phyloP scores from a whole-genome alignment of 148 eudicot species.

The Chenopodium formosanum region DNA sequence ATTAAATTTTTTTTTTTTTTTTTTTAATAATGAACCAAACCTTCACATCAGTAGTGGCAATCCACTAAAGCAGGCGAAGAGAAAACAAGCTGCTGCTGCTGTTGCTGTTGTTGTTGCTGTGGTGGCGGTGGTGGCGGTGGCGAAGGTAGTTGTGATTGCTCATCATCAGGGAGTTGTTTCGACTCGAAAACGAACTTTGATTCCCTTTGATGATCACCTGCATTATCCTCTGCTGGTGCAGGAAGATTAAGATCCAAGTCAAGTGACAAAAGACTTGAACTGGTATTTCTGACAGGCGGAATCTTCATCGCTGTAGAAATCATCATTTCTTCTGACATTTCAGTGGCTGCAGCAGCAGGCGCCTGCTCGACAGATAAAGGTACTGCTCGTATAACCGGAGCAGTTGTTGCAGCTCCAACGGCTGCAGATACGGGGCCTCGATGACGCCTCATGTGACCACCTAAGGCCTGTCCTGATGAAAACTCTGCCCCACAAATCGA shows the following conservation, averaged over 20 bases:
- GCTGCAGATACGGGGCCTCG: constrained; percentile 17
- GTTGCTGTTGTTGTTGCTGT: background rate
- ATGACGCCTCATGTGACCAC: constrained; percentile 53
- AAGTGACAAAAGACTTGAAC: constrained; percentile 13
- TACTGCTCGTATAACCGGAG: constrained; percentile 11
- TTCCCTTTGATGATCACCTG: constrained; percentile 16
- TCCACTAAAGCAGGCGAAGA: constrained; percentile 39
- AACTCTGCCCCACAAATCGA: constrained; percentile 46
- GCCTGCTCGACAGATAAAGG: background rate
- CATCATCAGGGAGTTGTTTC: constrained; percentile 24
- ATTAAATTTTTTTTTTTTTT: background rate
- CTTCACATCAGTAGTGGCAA: constrained; percentile 37
- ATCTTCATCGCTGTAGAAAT: background rate
- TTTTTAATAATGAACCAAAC: background rate
- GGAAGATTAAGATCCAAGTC: constrained; percentile 51
- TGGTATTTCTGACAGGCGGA: background rate
- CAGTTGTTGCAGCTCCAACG: background rate
- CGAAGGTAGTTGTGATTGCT: constrained; percentile 12
- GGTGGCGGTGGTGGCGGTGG: constrained; percentile 20
- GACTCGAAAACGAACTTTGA: constrained; percentile 25
- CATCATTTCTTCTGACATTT: constrained; percentile 6
- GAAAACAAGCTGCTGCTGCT: constrained; percentile 31
- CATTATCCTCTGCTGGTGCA: constrained; percentile 29
- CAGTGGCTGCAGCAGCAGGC: background rate
- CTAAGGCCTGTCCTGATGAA: constrained; percentile 46